Percentiles rank a stretch among this genome's conserved stretches.
phyloP scores from a whole-genome alignment of 192 early-diverging fungal species.

The Nowakowskiella sp. region DNA sequence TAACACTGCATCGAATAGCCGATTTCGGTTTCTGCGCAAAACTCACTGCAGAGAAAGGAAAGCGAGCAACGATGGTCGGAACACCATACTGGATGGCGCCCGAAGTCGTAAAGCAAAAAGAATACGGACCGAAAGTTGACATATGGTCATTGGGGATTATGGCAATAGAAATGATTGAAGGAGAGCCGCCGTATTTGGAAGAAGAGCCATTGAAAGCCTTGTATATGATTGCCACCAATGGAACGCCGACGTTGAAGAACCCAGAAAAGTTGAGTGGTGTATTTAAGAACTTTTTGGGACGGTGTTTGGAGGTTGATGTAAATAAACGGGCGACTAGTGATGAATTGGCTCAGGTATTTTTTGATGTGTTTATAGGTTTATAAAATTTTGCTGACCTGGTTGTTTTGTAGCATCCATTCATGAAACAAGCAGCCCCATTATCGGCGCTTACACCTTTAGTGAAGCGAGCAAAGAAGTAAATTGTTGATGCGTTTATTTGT shows the following conservation, averaged over 20 bases:
- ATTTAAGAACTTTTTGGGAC: slow-evolving; percentile 86
- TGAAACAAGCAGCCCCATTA: slow-evolving; percentile 70
- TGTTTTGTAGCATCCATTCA: slow-evolving; percentile 68
- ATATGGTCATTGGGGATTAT: slow-evolving; percentile 98
- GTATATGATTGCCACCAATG: slow-evolving; percentile 78
- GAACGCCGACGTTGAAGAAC: slow-evolving; percentile 83
- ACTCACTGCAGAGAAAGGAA: slow-evolving; percentile 51
- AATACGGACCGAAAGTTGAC: slow-evolving; percentile 89
- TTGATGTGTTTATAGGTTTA: background rate
- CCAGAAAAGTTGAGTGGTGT: slow-evolving; percentile 74
- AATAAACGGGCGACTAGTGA: slow-evolving; percentile 68
- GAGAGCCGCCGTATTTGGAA: slow-evolving; percentile 93
- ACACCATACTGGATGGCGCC: slow-evolving; percentile 99
- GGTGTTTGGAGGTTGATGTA: slow-evolving; percentile 87
- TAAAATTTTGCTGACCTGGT: background rate
- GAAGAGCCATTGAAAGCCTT: slow-evolving; percentile 76
- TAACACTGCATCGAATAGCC: no score
- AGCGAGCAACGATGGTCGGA: slow-evolving; percentile 67
- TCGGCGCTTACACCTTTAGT: slow-evolving; percentile 73
- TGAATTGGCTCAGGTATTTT: slow-evolving; percentile 64
- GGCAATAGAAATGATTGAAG: slow-evolving; percentile 97
- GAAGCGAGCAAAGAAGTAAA: slow-evolving; percentile 30
- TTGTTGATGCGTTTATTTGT: no score
- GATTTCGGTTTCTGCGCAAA: slow-evolving; percentile 37
- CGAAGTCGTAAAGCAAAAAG: slow-evolving; percentile 86